A percentile compares a stretch with the other conserved stretches of the same genome.
Conservation (phyloP, 176 grass and related monocot species). For the Zoysia japonica region DNA sequence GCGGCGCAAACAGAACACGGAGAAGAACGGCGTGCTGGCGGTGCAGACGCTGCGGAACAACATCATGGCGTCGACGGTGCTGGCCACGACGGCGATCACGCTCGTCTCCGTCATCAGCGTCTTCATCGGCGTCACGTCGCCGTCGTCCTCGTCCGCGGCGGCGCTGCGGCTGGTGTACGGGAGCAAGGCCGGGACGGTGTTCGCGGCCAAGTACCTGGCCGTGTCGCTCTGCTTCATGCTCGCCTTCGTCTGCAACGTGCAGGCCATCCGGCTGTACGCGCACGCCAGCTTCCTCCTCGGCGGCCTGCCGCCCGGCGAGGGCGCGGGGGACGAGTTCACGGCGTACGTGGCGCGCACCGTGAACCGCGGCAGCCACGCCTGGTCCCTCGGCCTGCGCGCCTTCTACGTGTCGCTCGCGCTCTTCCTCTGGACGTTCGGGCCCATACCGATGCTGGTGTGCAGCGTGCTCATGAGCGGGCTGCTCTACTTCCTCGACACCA, state of each 20-base stretch:
- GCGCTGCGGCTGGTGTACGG: constrained; percentile 55
- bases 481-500: constrained; percentile 74
- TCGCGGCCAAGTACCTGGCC: constrained; percentile 68
- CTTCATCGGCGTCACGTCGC: constrained; percentile 58
- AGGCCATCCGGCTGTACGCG: constrained; percentile 74
- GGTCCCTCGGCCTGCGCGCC: constrained; percentile 83
- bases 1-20: constrained; percentile 40
- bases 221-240: constrained; percentile 87
- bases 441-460: constrained; percentile 69
- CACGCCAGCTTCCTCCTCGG: constrained; percentile 77
- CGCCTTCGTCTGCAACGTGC: constrained; percentile 85
- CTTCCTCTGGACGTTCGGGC: constrained; percentile 89
- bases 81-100: constrained; percentile 77
- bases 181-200: constrained; percentile 52
- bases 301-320: constrained; percentile 40
- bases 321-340: constrained; percentile 23
- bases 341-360: constrained; percentile 61
- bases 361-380: constrained; percentile 74
- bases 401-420: constrained; percentile 76
- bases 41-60: constrained; percentile 85
- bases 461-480: constrained; percentile 56
- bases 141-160: neutral
- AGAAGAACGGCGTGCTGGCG: constrained; percentile 74
- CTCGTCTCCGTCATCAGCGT: constrained; percentile 70
- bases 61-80: constrained; percentile 91